Percentiles rank a stretch among this genome's conserved stretches.
These are phyloP conservation scores for Apiospora arundinis DNA, from an alignment of 2,329 filamentous ascomycete genomes.

Conservation along the genomic window DNA sequence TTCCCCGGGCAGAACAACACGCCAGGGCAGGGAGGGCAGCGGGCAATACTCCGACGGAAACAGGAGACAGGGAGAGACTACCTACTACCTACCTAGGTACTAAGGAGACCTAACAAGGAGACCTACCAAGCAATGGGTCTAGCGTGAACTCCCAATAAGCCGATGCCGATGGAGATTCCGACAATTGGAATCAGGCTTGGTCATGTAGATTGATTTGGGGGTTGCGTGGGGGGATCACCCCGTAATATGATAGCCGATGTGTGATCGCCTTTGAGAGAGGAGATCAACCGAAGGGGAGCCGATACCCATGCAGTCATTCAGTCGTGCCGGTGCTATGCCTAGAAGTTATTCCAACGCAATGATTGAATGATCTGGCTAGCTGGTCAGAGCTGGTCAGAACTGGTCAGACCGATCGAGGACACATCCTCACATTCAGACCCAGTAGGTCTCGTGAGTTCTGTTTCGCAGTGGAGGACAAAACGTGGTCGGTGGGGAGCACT, in stretches of 20 bases:
- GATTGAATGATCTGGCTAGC: no score
- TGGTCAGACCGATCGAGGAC: neutral
- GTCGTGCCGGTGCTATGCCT: neutral
- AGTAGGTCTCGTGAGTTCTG: neutral
- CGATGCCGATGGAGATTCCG: slow-evolving; percentile 14
- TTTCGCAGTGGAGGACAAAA: slow-evolving; percentile 15
- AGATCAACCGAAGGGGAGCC: neutral
- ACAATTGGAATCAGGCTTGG: slow-evolving; percentile 6
- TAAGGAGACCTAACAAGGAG: neutral
- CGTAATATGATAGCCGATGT: neutral
- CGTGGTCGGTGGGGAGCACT: slow-evolving; percentile 14
- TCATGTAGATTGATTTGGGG: neutral
- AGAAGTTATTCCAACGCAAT: no score
- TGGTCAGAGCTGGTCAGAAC: no score
- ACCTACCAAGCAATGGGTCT: neutral
- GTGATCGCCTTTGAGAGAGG: neutral
- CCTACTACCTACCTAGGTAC: no score
- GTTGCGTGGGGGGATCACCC: neutral
- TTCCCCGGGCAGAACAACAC: neutral
- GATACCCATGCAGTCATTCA: no score
- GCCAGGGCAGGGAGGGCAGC: neutral
- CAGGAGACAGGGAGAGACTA: neutral
- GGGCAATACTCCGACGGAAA: slow-evolving; percentile 5
- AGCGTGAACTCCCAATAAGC: neutral
- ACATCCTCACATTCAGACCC: neutral